Conservation (phyloP, 2,329 filamentous ascomycete species). For the Neofusicoccum umdonicola region DNA sequence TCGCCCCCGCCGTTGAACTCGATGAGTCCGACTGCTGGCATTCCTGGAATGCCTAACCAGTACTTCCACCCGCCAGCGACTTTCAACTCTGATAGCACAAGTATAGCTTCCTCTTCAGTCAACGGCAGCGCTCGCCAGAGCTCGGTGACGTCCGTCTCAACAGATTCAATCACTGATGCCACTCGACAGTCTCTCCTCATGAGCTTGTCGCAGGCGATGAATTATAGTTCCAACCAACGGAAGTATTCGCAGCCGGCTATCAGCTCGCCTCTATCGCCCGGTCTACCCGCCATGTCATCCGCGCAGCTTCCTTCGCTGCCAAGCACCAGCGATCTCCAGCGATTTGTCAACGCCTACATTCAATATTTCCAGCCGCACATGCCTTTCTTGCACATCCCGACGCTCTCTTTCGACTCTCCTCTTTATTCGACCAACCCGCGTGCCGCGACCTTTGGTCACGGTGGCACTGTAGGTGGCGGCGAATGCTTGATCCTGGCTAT, state of each 20-base stretch:
- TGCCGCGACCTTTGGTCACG: slow-evolving; percentile 56
- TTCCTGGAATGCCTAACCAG: slow-evolving; percentile 61
- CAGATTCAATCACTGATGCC: slow-evolving; percentile 65
- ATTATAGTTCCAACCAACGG: slow-evolving; percentile 51
- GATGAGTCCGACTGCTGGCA: slow-evolving; percentile 65
- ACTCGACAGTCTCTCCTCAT: slow-evolving; percentile 62
- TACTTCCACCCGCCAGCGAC: slow-evolving; percentile 65
- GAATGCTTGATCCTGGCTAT: slow-evolving; percentile 85
- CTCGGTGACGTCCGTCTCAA: slow-evolving; percentile 60
- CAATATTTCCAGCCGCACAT: slow-evolving; percentile 90
- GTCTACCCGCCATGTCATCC: slow-evolving; percentile 29
- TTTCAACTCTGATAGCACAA: slow-evolving; percentile 66
- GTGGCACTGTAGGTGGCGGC: slow-evolving; percentile 67
- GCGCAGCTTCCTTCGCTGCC: slow-evolving; percentile 62
- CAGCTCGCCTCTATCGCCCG: slow-evolving; percentile 50
- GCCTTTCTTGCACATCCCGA: slow-evolving; percentile 91
- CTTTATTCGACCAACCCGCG: slow-evolving; percentile 61
- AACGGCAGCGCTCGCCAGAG: slow-evolving; percentile 64
- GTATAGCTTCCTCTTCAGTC: slow-evolving; percentile 65
- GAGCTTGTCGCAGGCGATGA: slow-evolving; percentile 59
- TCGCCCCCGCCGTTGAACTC: slow-evolving; percentile 74
- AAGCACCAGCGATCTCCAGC: slow-evolving; percentile 79
- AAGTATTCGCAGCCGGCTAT: slow-evolving; percentile 60
- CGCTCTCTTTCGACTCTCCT: slow-evolving; percentile 82
- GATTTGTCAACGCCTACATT: slow-evolving; percentile 87